Conservation (phyloP, 176 grass and related monocot species). For the Cenchrus fungigraminus region DNA sequence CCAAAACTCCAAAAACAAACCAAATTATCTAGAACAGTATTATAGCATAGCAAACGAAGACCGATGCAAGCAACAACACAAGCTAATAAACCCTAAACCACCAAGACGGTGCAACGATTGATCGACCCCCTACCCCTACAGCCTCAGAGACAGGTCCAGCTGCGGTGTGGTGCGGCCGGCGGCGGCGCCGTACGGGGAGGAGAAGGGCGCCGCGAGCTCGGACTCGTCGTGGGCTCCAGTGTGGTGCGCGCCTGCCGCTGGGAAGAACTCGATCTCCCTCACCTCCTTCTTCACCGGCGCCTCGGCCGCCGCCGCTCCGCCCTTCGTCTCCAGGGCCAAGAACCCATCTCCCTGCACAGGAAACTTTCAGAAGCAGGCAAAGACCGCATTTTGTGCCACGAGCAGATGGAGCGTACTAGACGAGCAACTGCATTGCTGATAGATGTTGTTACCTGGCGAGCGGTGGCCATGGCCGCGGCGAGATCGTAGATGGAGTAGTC, state of each 20-base stretch:
- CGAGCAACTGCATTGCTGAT: not conserved
- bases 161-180: not conserved
- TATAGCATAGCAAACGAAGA: not conserved
- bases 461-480: constrained; percentile 47
- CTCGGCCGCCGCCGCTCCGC: not conserved
- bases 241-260: constrained; percentile 21
- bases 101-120: not conserved
- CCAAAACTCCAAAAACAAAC: not conserved
- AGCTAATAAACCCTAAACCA: not conserved
- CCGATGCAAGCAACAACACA: not conserved
- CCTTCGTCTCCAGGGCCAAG: constrained; percentile 34
- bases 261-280: constrained; percentile 84
- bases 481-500: constrained; percentile 62
- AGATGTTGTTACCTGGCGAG: constrained; percentile 39
- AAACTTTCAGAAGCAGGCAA: not conserved
- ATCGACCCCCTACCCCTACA: constrained; percentile 19
- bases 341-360: constrained; percentile 11
- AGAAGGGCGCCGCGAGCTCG: constrained; percentile 25
- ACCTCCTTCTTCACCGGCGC: constrained; percentile 33
- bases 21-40: not conserved
- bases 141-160: constrained; percentile 64
- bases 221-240: not conserved
- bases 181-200: constrained; percentile 1
- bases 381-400: not conserved
- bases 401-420: not conserved